Base-by-base conservation (phyloP, 805 yeast species). In the Tetrapisispora nanseiensis region DNA sequence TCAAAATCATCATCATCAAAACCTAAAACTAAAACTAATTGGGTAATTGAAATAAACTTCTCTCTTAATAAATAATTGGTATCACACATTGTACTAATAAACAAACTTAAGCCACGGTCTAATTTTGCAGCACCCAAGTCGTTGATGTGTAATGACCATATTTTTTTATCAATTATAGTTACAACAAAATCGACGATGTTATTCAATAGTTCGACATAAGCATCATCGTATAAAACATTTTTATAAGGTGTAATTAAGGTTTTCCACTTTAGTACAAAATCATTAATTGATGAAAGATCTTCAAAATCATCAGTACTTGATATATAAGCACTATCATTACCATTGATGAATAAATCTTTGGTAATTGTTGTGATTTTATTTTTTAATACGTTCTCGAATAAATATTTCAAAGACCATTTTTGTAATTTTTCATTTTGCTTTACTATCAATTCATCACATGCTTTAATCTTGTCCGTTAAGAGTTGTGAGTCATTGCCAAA, bases 101-200 rank as follows among this genome's bases (percentile, higher is more conserved):
- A 71, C 22, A 75, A 69, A 37, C 87, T 76, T 19, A 87, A 65
- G 56, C 89, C 95, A 45, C 84, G 76, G 49, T 92, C 97, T 39
- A 92, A 66, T 49, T 80, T 82, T 16, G 86, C 71, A 0, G 94
- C 79, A 1, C 97, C 97, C 32, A 84, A 63, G 51, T 84, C 94
- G 55, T 85, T 87, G 46, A 86, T 76, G 49, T 75, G 77, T 36
- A 84, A 67, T 3, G 69, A 50, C 78, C 90, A 75, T 23, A 90
- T 66, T 51, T 79, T 79, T 47, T 74, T 71, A 54, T 86, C 95
- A 3, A 86, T 53, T 15, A 73, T 51, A 18, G 65, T 65, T 2
- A 86, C 77, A 21, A 85, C 54, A 34, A 73, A 66, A 3, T 71
- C 62, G 6, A 83, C 80, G 4, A 79, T 66, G 4, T 67, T 54